Base-by-base conservation (phyloP, 148 eudicot genomes). In the Arbutus unedo region DNA sequence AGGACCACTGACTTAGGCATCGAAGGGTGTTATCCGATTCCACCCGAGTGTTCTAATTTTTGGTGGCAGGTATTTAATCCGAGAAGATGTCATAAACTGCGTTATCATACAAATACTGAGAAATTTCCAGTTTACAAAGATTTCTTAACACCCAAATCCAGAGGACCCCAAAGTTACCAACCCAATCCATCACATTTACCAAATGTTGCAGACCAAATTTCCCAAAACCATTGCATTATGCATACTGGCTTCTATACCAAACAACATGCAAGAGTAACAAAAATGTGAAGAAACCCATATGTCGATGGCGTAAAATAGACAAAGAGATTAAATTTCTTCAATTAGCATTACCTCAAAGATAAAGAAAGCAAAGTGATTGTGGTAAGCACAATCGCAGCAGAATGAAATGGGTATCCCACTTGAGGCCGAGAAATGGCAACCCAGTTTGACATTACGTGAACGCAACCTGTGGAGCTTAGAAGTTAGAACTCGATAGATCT, bases 331-430 rank as follows among this genome's bases (percentile, higher is more conserved):
- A 78, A 84, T 84, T 78, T 73, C 79, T 64, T 60, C 49, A 82
- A 21, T 31, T 73, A 41, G 15, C 79, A 45, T 84, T 85, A 88
- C 93, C 91, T 86, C 85, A 64, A 19, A 45, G 21, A 62, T 38
- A 66, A 13, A 21, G 14, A 25, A 6, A 8, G 23, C 72, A 21
- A 50, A 82, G 15, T 23, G 81, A 60, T 78, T 45, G 79, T 41
- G 51, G 73, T 16, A 31, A 31, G 38, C 38, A 31, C 0, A 31
- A 79, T 7, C n/a, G 60, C 19, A 10, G 50, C 1, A 14, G 59
- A 51, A 3, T 6, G 74, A 59, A 54, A 48, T 23, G 80, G 23
- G 10, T n/a, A 44, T 66, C 11, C 41, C 3, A 3, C 8, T 41
- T 53, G 77, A 19, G 38, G 38, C 38, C 38, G 38, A 31, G 38